Evolutionary conservation across 768 basidiomycete species (phyloP).

Genomic region (Polyporus arcularius): DNA sequence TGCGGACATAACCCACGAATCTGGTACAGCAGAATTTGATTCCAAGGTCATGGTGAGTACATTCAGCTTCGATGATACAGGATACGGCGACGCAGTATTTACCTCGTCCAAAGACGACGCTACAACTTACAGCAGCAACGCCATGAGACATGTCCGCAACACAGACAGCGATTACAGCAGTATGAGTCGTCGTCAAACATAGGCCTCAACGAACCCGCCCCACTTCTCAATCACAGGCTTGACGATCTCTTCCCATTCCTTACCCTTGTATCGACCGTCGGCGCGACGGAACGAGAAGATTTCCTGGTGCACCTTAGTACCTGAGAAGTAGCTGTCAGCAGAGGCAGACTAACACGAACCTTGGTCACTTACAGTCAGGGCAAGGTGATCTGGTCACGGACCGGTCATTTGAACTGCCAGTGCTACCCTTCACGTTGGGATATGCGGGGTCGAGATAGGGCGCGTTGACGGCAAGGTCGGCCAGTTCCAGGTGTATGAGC

Average conservation of each 20-base stretch:
- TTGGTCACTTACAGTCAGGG: constrained; percentile 43
- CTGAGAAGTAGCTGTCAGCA: constrained; percentile 31
- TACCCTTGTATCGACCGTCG: constrained; percentile 55
- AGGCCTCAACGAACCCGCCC: constrained; percentile 60
- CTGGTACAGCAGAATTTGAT: too few relatives aligned
- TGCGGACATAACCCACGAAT: too few relatives aligned
- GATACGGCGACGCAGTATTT: too few relatives aligned
- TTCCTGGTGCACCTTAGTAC: constrained; percentile 68
- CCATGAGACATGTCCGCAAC: too few relatives aligned
- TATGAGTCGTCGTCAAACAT: constrained; percentile 6
- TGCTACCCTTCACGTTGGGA: constrained; percentile 28
- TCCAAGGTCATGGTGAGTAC: background rate
- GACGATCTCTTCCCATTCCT: constrained; percentile 76
- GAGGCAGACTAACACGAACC: background rate
- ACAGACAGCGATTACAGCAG: background rate
- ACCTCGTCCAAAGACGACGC: too few relatives aligned
- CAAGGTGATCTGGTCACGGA: constrained; percentile 33
- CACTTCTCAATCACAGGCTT: constrained; percentile 77
- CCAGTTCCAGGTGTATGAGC: constrained; percentile 78
- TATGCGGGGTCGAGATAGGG: constrained; percentile 62
- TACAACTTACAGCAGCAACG: too few relatives aligned
- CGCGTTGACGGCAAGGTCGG: constrained; percentile 59
- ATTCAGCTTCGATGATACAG: background rate
- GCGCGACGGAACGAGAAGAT: constrained; percentile 74
- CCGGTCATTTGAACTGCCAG: constrained; percentile 20